A percentile compares a stretch with the other conserved stretches of the same genome.
Conservation (phyloP, 2,329 filamentous ascomycete species). For the Didymella segeticola region DNA sequence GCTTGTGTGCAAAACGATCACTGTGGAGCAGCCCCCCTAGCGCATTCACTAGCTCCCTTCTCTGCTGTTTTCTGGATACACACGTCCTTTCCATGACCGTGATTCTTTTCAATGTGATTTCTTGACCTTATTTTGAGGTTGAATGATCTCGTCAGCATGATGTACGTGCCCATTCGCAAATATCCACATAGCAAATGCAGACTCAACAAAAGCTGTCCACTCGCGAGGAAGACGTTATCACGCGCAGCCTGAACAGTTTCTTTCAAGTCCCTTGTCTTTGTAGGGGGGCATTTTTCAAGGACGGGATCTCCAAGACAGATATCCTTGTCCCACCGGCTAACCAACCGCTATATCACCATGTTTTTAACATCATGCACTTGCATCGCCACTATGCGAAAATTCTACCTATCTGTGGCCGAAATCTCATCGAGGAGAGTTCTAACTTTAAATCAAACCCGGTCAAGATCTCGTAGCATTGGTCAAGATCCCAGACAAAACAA, state of each 20-base stretch:
- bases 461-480: neutral
- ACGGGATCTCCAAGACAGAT: slow-evolving; percentile 15
- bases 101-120: neutral
- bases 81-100: neutral
- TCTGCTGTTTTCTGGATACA: neutral
- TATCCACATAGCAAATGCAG: neutral
- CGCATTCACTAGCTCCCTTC: neutral
- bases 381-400: neutral
- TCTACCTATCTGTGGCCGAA: neutral
- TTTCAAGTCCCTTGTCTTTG: neutral
- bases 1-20: neutral
- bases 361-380: neutral
- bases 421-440: neutral
- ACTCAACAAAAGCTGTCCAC: neutral
- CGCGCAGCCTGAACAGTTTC: neutral
- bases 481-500: neutral
- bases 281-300: slow-evolving; percentile 8
- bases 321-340: neutral
- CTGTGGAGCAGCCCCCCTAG: neutral
- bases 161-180: neutral
- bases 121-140: neutral
- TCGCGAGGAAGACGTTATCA: neutral
- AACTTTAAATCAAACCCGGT: neutral
- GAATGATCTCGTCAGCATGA: neutral
- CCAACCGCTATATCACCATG: slow-evolving; percentile 4